These are phyloP conservation scores for Penicillium daleae DNA, from an alignment of 495 filamentous ascomycete genomes.

Conservation along the genomic window DNA sequence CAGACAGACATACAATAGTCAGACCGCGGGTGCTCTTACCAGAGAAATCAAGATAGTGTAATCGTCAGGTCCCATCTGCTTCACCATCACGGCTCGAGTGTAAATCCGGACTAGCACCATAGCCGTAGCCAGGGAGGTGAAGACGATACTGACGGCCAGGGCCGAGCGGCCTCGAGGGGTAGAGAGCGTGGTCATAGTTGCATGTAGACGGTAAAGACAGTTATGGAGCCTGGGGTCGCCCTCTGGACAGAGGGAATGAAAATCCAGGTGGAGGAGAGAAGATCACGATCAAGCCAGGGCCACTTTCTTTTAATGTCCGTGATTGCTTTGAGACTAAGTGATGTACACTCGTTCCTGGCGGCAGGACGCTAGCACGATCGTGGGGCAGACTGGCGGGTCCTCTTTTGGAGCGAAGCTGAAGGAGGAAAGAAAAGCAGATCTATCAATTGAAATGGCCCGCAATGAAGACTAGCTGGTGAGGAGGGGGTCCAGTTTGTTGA, in stretches of 20 bases:
- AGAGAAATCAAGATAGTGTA: conserved; percentile 36
- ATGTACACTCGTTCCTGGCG: conserved; percentile 7
- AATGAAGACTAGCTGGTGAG: neutral
- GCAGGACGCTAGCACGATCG: conserved; percentile 4
- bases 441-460: neutral
- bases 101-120: conserved; percentile 43
- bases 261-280: neutral
- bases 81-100: conserved; percentile 59
- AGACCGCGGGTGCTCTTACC: conserved; percentile 23
- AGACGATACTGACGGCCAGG: conserved; percentile 35
- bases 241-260: neutral
- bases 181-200: conserved; percentile 36
- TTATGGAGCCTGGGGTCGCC: neutral
- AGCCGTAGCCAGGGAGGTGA: conserved; percentile 37
- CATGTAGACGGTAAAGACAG: conserved; percentile 15
- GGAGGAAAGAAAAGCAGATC: conserved; percentile 10
- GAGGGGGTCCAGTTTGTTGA: neutral
- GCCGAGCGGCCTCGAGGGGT: conserved; percentile 37
- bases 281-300: conserved; percentile 15
- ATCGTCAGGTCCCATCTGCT: conserved; percentile 62
- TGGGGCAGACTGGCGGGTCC: conserved; percentile 6
- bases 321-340: too few relatives aligned
- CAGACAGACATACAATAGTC: too few relatives aligned
- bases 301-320: conserved; percentile 16
- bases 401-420: neutral